Conservation (phyloP, 371 early-diverging fungal species). For the Catenaria anguillulae region DNA sequence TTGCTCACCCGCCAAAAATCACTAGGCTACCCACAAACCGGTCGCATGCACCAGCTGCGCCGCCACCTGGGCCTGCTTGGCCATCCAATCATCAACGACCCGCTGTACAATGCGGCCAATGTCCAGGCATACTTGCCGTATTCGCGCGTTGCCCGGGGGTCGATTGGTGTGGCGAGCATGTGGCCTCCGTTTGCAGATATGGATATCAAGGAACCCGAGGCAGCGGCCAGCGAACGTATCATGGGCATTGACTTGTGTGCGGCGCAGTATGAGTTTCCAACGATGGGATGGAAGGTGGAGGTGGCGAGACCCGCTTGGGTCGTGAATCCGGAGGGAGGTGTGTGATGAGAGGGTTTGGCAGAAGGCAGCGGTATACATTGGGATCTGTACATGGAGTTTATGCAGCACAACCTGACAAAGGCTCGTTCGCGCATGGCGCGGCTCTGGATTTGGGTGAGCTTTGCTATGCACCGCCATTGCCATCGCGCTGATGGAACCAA, state of each 20-base stretch:
- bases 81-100: conserved; percentile 94
- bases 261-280: not conserved
- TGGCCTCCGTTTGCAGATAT: not conserved
- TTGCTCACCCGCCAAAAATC: not conserved
- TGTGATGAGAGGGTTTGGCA: too few relatives aligned
- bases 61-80: conserved; percentile 95
- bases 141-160: not conserved
- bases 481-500: not conserved
- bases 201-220: not conserved
- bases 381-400: too few relatives aligned
- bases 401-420: too few relatives aligned
- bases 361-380: too few relatives aligned
- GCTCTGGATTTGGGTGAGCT: too few relatives aligned
- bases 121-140: not conserved
- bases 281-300: not conserved
- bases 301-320: not conserved
- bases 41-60: conserved; percentile 98
- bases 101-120: conserved; percentile 41
- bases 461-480: too few relatives aligned
- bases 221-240: too few relatives aligned
- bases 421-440: too few relatives aligned
- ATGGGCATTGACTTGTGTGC: conserved; percentile 5
- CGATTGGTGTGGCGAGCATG: not conserved
- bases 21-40: conserved; percentile 16
- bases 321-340: too few relatives aligned